Conservation (phyloP, 2,329 filamentous ascomycete species). For the Chrysoporthe deuterocubensis region DNA sequence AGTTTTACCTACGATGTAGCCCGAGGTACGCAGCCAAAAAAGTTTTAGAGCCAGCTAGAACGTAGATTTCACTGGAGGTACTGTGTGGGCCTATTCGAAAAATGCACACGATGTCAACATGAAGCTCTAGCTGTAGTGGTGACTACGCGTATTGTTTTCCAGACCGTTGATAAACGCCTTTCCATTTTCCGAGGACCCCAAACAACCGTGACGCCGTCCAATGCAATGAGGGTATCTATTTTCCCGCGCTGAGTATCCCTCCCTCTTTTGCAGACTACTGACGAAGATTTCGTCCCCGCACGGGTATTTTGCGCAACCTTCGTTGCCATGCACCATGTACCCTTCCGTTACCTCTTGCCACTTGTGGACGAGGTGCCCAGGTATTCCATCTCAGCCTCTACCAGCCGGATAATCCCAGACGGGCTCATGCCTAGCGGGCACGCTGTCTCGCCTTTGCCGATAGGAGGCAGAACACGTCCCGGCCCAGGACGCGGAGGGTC, state of each 20-base stretch:
- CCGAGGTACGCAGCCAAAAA: not conserved
- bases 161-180: conserved; percentile 15
- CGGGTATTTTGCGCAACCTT: not conserved
- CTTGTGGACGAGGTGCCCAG: not conserved
- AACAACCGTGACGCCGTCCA: conserved; percentile 24
- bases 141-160: conserved; percentile 14
- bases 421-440: not conserved
- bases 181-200: conserved; percentile 17
- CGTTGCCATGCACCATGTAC: not conserved
- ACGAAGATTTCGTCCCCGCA: not conserved
- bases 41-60: not conserved
- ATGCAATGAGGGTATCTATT: conserved; percentile 27
- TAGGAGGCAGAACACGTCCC: not conserved
- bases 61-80: not conserved
- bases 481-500: not conserved
- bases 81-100: not conserved
- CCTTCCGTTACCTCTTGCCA: not conserved
- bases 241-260: conserved; percentile 3
- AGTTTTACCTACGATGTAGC: not conserved
- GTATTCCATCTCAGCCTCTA: not conserved
- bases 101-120: not conserved
- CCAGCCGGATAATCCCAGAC: not conserved
- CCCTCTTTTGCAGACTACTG: conserved; percentile 4
- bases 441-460: not conserved
- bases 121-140: not conserved